Evolutionary conservation across 2,329 filamentous ascomycete species (phyloP), one percentile per base, ranked within the genome.

Genomic region (Aspergillus jensenii): DNA sequence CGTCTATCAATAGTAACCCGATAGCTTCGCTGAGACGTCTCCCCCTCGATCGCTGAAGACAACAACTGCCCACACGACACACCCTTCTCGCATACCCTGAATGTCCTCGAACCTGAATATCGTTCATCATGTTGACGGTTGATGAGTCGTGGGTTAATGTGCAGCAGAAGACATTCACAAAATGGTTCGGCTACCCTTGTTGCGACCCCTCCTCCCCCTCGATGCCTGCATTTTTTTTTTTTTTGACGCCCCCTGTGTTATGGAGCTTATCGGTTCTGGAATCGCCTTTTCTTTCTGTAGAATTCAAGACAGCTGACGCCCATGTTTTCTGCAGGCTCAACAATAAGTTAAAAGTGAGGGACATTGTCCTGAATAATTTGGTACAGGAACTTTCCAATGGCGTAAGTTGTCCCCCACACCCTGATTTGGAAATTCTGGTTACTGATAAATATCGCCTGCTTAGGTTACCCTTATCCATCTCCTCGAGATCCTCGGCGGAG

Each of bases 101-200:
- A 74, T 74, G 72, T 66, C 60, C 64, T 61, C 63, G 54, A 56
- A 50, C 43, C 55, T 51, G 51, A 56, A 51, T 54, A 69, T 43
- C 49, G 52, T 56, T 55, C 64, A 72, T 58, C 64, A 79, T 79
- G 77, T 76, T 79, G 71, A 74, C 75, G 68, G 75, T 79, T 66
- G 84, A 87, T 76, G 83, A 85, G 78, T 82, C 84, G 76, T 87
- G 84, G 84, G 80, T 87, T 68, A 84, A 82, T 72, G 92, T 96
- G 78, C 93, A 98, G 81, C 90, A 98, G 77, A 99, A 98, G 84
- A 99, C 95, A 27, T 99, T 99, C 78, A 96, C 93, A 59, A 99
- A 98, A 90, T 99, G 95, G 89, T 90, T 63, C 4, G 27, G 43
- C 35, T 47, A 47, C 45, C 15, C 39, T 53, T 27, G 50, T 25